phyloP scores from a whole-genome alignment of 768 basidiomycete species.

The Sistotremastrum suecicum region DNA sequence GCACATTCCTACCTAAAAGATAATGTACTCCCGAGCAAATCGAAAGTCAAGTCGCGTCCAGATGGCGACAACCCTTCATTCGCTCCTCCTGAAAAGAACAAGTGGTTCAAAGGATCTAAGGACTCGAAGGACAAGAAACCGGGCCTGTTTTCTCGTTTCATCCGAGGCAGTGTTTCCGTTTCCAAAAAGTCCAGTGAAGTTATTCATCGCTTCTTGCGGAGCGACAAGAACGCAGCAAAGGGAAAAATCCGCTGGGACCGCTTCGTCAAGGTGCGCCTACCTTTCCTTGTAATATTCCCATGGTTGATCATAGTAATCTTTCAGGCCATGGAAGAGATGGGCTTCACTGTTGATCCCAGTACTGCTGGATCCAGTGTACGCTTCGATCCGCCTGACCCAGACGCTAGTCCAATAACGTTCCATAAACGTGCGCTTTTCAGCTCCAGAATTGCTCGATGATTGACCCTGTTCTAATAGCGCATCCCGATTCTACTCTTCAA shows the following conservation, averaged over 20 bases:
- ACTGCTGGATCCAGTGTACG: constrained; percentile 75
- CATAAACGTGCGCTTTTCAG: constrained; percentile 45
- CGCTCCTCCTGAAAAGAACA: constrained; percentile 26
- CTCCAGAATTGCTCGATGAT: background rate
- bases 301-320: background rate
- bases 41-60: constrained; percentile 58
- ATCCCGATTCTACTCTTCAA: constrained; percentile 55
- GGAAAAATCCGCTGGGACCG: constrained; percentile 66
- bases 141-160: constrained; percentile 9
- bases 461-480: constrained; percentile 29
- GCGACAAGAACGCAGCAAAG: constrained; percentile 38
- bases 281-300: background rate
- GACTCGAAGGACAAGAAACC: constrained; percentile 43
- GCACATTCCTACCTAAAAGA: constrained; percentile 52
- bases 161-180: constrained; percentile 2
- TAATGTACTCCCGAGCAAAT: constrained; percentile 34
- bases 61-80: constrained; percentile 37
- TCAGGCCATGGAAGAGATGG: constrained; percentile 68
- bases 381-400: constrained; percentile 56
- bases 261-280: constrained; percentile 46
- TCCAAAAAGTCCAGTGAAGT: constrained; percentile 38
- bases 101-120: constrained; percentile 33
- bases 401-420: constrained; percentile 51
- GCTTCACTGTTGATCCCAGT: constrained; percentile 57
- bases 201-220: constrained; percentile 54